Percentiles rank a stretch among this genome's conserved stretches.
Conservation (phyloP, 805 yeast genomes). For the Kluyveromyces nonfermentans region DNA sequence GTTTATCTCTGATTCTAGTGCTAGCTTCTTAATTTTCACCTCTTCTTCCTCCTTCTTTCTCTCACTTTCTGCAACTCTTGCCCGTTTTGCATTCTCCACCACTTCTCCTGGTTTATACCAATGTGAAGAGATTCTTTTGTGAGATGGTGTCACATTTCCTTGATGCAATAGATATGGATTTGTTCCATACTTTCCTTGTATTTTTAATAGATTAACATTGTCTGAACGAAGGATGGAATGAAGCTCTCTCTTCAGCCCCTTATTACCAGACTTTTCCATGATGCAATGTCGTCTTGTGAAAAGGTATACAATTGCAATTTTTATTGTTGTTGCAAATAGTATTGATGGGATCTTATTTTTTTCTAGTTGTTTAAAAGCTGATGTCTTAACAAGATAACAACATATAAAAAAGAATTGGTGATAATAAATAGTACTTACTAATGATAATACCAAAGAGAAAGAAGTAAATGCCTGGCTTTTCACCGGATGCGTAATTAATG, state of each 20-base stretch:
- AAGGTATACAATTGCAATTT: no score
- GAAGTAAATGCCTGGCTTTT: no score
- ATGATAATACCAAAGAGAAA: no score
- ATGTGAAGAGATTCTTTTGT: neutral
- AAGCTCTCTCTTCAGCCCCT: slow-evolving; percentile 24
- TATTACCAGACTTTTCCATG: neutral
- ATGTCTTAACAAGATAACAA: no score
- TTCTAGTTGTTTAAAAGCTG: no score
- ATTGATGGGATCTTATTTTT: no score
- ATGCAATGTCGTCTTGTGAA: no score
- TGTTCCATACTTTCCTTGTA: slow-evolving; percentile 7
- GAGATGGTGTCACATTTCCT: neutral
- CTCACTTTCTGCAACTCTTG: slow-evolving; percentile 10
- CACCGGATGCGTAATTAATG: no score
- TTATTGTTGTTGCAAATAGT: no score
- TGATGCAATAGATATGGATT: slow-evolving; percentile 25
- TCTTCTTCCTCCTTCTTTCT: slow-evolving; percentile 3
- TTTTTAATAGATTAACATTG: slow-evolving; percentile 22
- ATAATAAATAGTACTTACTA: no score
- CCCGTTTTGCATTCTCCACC: neutral
- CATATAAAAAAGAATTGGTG: no score
- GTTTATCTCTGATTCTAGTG: slow-evolving; percentile 26
- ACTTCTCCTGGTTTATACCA: slow-evolving; percentile 4
- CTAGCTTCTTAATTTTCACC: slow-evolving; percentile 1
- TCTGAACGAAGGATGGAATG: slow-evolving; percentile 23